Conservation (phyloP, 2,329 filamentous ascomycete genomes). For the Arthroderma uncinatum region DNA sequence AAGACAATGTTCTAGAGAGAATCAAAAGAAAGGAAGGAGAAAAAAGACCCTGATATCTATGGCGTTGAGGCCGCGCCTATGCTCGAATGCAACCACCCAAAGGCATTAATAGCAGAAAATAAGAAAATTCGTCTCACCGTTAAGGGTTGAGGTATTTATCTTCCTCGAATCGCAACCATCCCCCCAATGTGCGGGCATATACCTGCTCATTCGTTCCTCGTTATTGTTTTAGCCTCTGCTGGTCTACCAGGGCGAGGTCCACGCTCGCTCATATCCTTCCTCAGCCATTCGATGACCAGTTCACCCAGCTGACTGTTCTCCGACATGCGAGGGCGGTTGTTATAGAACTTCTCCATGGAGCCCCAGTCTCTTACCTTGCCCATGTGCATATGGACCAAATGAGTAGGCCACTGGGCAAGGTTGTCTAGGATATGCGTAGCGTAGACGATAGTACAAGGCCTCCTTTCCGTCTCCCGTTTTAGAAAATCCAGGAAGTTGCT, state of each 20-base stretch:
- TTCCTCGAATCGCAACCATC: neutral
- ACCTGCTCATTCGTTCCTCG: neutral
- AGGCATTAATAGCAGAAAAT: conserved; percentile 9
- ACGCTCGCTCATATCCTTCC: conserved; percentile 63
- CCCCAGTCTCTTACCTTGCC: conserved; percentile 84
- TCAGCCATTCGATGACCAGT: conserved; percentile 78
- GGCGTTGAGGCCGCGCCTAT: conserved; percentile 18
- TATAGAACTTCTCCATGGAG: conserved; percentile 56
- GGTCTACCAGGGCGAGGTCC: conserved; percentile 60
- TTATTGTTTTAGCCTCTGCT: conserved; percentile 26
- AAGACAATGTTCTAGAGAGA: conserved; percentile 2
- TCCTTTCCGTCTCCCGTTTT: conserved; percentile 69
- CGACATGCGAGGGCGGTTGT: conserved; percentile 39
- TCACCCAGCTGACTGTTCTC: conserved; percentile 81
- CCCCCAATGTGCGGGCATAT: neutral
- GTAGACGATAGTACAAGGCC: conserved; percentile 87
- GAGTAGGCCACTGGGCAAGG: conserved; percentile 84
- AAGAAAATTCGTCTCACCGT: conserved; percentile 13
- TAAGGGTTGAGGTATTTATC: conserved; percentile 11
- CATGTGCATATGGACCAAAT: conserved; percentile 90
- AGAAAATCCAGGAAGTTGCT: conserved; percentile 78
- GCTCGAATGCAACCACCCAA: conserved; percentile 13
- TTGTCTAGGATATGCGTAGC: conserved; percentile 97
- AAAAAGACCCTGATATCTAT: conserved; percentile 9
- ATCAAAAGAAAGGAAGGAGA: conserved; percentile 14